These are phyloP conservation scores for Epichloe glyceriae DNA, from an alignment of 2,329 filamentous ascomycete genomes.

Conservation along the genomic window DNA sequence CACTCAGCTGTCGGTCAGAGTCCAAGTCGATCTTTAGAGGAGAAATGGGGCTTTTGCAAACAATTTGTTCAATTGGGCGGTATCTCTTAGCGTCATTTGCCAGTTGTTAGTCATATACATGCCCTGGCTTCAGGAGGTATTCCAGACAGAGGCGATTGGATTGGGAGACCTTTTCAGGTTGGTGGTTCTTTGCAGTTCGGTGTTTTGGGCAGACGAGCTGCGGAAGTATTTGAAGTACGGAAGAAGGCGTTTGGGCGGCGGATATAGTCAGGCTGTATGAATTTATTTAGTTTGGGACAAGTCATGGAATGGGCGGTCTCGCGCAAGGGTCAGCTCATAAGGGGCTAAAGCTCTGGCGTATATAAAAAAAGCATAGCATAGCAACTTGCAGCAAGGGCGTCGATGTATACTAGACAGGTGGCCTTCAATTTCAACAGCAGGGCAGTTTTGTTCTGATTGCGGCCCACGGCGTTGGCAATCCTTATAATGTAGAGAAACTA, in stretches of 20 bases:
- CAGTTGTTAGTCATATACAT: slow-evolving; percentile 91
- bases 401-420: background rate
- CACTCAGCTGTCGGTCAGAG: slow-evolving; percentile 82
- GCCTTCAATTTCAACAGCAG: background rate
- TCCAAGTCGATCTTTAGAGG: slow-evolving; percentile 79
- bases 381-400: background rate
- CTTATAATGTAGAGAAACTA: too few species aligned
- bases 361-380: background rate
- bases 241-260: slow-evolving; percentile 39
- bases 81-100: slow-evolving; percentile 69
- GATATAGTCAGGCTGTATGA: slow-evolving; percentile 55
- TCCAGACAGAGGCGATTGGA: slow-evolving; percentile 82
- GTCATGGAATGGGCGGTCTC: background rate
- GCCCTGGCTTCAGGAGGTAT: slow-evolving; percentile 83
- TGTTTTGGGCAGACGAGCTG: slow-evolving; percentile 90
- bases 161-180: slow-evolving; percentile 63
- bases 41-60: slow-evolving; percentile 74
- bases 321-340: background rate
- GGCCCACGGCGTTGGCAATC: too few species aligned
- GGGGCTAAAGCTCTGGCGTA: background rate
- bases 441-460: background rate
- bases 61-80: slow-evolving; percentile 92
- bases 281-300: background rate
- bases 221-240: slow-evolving; percentile 66
- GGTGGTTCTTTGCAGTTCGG: slow-evolving; percentile 65